These are phyloP conservation scores for Berberis thunbergii DNA, from an alignment of 164 flowering plant genomes.

Conservation along the genomic window DNA sequence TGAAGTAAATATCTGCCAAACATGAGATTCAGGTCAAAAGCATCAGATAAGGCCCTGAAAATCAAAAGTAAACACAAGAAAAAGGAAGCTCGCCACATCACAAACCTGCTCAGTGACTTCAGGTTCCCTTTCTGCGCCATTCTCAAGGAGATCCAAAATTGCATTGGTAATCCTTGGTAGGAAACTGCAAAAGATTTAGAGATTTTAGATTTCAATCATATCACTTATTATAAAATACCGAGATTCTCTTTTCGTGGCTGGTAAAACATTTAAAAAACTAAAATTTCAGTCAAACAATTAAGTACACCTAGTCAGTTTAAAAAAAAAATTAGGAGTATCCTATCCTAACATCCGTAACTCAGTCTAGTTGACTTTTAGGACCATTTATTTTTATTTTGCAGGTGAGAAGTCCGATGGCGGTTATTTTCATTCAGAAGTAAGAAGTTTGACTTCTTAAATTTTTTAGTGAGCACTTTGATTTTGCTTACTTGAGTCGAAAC, in stretches of 20 bases:
- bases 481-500: no score
- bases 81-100: not conserved
- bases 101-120: slow-evolving; percentile 84
- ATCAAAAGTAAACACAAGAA: not conserved
- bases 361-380: no score
- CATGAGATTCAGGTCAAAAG: not conserved
- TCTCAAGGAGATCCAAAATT: slow-evolving; percentile 47
- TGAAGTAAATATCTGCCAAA: slow-evolving; percentile 75
- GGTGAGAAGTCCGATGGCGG: no score
- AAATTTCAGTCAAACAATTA: not conserved
- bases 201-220: not conserved
- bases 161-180: slow-evolving; percentile 46
- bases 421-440: no score
- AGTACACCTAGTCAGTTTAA: not conserved
- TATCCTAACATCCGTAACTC: no score
- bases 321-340: not conserved
- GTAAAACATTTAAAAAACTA: not conserved
- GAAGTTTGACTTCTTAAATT: no score
- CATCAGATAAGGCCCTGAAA: not conserved
- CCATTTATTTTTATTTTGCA: no score
- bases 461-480: no score
- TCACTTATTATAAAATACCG: no score
- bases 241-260: no score
- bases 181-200: slow-evolving; percentile 33
- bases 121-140: slow-evolving; percentile 86